Conservation (phyloP, 257 asterid genomes). For the Parsonsia alboflavescens region DNA sequence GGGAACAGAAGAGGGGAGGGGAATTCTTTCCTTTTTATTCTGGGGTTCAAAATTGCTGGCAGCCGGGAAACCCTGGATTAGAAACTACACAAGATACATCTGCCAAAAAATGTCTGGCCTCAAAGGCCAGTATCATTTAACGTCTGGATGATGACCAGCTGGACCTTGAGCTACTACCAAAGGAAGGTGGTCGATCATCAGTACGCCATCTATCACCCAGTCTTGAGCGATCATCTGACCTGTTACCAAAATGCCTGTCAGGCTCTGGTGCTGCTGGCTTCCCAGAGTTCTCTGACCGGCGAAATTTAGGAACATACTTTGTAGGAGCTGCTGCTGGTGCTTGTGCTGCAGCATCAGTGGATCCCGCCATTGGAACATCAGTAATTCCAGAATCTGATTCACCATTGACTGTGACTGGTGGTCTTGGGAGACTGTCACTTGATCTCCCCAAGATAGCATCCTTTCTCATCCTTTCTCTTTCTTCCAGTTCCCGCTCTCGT, state of each 20-base stretch:
- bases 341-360: slow-evolving; percentile 7
- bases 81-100: not conserved
- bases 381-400: slow-evolving; percentile 9
- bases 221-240: slow-evolving; percentile 12
- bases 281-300: slow-evolving; percentile 5
- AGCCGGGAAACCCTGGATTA: not conserved
- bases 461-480: slow-evolving; percentile 18
- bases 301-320: slow-evolving; percentile 22
- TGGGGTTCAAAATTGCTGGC: not conserved
- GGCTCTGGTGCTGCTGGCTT: slow-evolving; percentile 16
- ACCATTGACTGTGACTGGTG: not conserved
- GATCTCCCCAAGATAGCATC: slow-evolving; percentile 19
- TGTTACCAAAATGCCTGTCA: slow-evolving; percentile 14
- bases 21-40: not conserved
- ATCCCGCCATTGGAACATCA: not conserved
- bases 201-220: slow-evolving; percentile 16
- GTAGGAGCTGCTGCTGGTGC: slow-evolving; percentile 13
- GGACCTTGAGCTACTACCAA: slow-evolving; percentile 16
- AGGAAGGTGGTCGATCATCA: slow-evolving; percentile 13
- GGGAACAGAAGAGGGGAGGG: too few species aligned
- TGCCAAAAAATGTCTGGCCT: not conserved
- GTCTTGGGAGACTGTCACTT: not conserved
- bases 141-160: slow-evolving; percentile 15
- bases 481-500: slow-evolving; percentile 27
- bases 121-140: not conserved